Percentiles rank a stretch among this genome's conserved stretches.
Evolutionary conservation across 371 early-diverging fungal genomes (phyloP).

Genomic region (Syncephalis plumigaleata): DNA sequence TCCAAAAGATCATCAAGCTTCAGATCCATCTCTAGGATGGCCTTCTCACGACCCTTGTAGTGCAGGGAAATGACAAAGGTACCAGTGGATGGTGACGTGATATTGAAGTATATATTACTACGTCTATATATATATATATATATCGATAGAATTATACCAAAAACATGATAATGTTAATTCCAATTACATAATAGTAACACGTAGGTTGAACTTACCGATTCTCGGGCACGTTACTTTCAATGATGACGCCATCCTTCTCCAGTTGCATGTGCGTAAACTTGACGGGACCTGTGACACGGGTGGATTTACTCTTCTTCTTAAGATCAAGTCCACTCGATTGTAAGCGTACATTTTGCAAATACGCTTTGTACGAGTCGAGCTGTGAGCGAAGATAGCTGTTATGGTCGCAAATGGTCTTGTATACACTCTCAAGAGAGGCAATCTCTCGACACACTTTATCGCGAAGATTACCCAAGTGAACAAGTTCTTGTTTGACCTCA

Average conservation of each 20-base stretch:
- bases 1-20: conserved; percentile 86
- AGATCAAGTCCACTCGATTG: conserved; percentile 37
- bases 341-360: conserved; percentile 83
- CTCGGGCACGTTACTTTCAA: conserved; percentile 82
- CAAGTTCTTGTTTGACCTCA: conserved; percentile 72
- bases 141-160: no score
- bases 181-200: no score
- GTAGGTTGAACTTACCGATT: conserved; percentile 28
- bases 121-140: no score
- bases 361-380: conserved; percentile 85
- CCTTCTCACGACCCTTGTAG: conserved; percentile 81
- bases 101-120: conserved; percentile 73
- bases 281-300: conserved; percentile 37
- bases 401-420: conserved; percentile 83
- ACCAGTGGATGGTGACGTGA: conserved; percentile 71
- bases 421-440: conserved; percentile 57
- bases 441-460: conserved; percentile 73
- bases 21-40: conserved; percentile 90
- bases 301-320: conserved; percentile 21
- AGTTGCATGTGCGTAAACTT: conserved; percentile 70
- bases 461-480: conserved; percentile 75
- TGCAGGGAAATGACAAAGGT: conserved; percentile 79
- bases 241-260: conserved; percentile 84
- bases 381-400: conserved; percentile 80
- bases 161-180: no score